Conservation (phyloP, 441 rosid species). For the Arabidopsis hybrid region DNA sequence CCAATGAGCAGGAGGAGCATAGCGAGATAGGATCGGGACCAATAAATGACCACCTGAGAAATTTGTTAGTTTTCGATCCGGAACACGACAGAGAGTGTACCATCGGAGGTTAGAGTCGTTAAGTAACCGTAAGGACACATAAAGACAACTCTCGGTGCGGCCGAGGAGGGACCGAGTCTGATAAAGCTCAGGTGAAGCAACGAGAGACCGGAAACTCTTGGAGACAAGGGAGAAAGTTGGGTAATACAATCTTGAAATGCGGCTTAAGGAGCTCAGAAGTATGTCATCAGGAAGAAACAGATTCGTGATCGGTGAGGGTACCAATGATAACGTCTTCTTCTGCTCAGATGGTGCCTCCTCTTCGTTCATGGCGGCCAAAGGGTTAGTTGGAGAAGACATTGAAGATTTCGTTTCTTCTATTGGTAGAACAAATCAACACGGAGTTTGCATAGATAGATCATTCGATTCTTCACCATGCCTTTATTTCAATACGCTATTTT, state of each 20-base stretch:
- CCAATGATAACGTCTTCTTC: slow-evolving; percentile 4
- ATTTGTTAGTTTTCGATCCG: slow-evolving; percentile 3
- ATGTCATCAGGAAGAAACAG: slow-evolving; percentile 27
- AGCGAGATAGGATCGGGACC: slow-evolving; percentile 4
- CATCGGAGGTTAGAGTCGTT: slow-evolving; percentile 16
- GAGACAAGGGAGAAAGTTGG: slow-evolving; percentile 36
- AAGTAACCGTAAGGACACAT: slow-evolving; percentile 13
- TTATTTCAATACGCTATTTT: background rate
- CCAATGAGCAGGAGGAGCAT: slow-evolving; percentile 30
- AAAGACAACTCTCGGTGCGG: slow-evolving; percentile 33
- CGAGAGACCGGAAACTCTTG: slow-evolving; percentile 28
- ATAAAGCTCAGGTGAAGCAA: slow-evolving; percentile 31
- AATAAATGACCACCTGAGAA: slow-evolving; percentile 29
- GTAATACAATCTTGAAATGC: slow-evolving; percentile 27
- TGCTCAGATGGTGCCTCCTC: slow-evolving; percentile 7
- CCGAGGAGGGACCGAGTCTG: background rate
- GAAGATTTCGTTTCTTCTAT: background rate
- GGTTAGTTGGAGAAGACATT: slow-evolving; percentile 3
- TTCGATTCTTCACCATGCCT: background rate
- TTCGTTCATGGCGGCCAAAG: slow-evolving; percentile 9
- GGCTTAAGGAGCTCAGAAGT: slow-evolving; percentile 4
- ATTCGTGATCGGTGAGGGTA: background rate
- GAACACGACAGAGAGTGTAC: slow-evolving; percentile 17
- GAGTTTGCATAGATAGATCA: background rate
- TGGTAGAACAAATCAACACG: background rate